A percentile compares a stretch with the other conserved stretches of the same genome.
These are phyloP conservation scores for Cladophialophora exuberans DNA, from an alignment of 2,329 filamentous ascomycete species.

Conservation along the genomic window DNA sequence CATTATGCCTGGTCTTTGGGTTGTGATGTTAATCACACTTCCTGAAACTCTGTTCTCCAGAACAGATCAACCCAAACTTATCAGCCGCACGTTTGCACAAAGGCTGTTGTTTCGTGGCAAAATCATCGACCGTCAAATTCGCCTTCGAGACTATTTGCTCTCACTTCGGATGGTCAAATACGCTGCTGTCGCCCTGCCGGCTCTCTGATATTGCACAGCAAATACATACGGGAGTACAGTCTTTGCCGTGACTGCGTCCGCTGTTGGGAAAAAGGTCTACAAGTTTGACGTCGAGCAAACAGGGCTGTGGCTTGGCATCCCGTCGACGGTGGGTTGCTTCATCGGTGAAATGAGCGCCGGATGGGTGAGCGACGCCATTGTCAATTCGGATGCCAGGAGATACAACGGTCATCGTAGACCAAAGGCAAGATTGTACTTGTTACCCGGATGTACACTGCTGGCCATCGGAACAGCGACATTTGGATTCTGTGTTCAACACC, in stretches of 20 bases:
- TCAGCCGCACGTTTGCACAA: conserved; percentile 3
- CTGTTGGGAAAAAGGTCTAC: neutral
- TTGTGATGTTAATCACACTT: conserved; percentile 5
- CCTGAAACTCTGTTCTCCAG: conserved; percentile 8
- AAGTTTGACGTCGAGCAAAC: conserved; percentile 5
- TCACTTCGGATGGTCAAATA: conserved; percentile 9
- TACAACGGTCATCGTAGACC: conserved; percentile 3
- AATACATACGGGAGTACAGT: conserved; percentile 4
- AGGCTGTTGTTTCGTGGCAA: conserved; percentile 10
- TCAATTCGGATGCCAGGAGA: neutral
- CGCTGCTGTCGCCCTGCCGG: conserved; percentile 3
- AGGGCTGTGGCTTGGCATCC: conserved; percentile 3
- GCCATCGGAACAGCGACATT: neutral
- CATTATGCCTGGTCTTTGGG: neutral
- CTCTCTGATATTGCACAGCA: no score
- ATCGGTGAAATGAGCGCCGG: conserved; percentile 6
- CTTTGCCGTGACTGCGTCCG: conserved; percentile 1
- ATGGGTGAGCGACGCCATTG: conserved; percentile 1
- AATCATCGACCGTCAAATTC: conserved; percentile 5
- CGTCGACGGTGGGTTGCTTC: conserved; percentile 2
- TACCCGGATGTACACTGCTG: neutral
- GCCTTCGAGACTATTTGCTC: neutral
- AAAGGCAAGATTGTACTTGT: neutral
- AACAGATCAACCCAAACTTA: conserved; percentile 5
- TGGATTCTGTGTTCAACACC: conserved; percentile 2